A percentile compares a stretch with the other conserved stretches of the same genome.
Evolutionary conservation across 305 asterid genomes (phyloP).

Genomic region (Plantago coronopus): DNA sequence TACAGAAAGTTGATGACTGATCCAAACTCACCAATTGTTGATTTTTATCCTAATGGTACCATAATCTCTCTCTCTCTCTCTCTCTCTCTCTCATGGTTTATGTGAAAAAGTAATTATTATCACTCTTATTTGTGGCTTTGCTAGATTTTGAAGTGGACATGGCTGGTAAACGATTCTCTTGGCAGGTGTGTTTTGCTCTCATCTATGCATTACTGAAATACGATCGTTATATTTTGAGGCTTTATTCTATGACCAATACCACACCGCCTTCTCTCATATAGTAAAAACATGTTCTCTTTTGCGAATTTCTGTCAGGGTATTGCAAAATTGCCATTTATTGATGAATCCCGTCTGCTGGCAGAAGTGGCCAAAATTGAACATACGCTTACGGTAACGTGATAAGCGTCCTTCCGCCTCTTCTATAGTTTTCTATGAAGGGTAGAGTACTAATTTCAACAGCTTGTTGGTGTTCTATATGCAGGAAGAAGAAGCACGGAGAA

Average conservation of each 20-base stretch:
- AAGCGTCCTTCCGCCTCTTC: constrained; percentile 2
- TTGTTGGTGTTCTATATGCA: constrained; percentile 30
- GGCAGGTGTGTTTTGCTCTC: constrained; percentile 59
- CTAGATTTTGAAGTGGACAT: constrained; percentile 96
- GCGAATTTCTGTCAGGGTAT: constrained; percentile 49
- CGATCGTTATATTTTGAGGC: background rate
- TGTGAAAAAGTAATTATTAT: constrained; percentile 9
- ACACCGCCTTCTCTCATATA: background rate
- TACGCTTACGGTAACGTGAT: constrained; percentile 66
- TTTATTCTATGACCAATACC: background rate
- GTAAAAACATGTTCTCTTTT: background rate
- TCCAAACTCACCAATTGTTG: constrained; percentile 82
- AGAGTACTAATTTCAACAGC: constrained; percentile 5
- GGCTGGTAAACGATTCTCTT: constrained; percentile 92
- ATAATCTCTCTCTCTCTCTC: constrained; percentile 16
- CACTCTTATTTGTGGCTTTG: constrained; percentile 20
- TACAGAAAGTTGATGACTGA: constrained; percentile 89
- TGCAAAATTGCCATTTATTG: constrained; percentile 95
- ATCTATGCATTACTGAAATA: constrained; percentile 4
- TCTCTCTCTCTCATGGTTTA: constrained; percentile 7
- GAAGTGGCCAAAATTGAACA: constrained; percentile 88
- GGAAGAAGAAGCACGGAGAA: constrained; percentile 94
- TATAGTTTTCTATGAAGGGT: constrained; percentile 16
- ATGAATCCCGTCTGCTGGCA: constrained; percentile 74
- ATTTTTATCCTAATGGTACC: constrained; percentile 89